Percentiles rank a stretch among this genome's conserved stretches.
Conservation (phyloP, 495 filamentous ascomycete species). For the Xylaria cubensis region DNA sequence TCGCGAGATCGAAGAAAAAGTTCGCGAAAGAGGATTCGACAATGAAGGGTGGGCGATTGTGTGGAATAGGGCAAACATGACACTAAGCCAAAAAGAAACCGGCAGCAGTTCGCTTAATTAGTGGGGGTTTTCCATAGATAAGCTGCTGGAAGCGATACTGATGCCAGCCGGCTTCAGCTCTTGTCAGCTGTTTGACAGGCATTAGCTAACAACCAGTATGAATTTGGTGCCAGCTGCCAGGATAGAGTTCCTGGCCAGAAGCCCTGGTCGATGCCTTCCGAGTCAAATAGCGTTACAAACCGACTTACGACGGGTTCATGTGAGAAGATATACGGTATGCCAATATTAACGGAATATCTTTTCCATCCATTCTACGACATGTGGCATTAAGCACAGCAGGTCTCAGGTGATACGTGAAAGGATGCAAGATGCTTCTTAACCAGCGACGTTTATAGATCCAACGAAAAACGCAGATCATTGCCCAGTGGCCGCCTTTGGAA, state of each 20-base stretch:
- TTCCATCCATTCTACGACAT: neutral
- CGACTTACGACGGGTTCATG: neutral
- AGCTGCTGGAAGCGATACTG: neutral
- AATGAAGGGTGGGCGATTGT: constrained; percentile 48
- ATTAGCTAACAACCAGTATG: too few relatives aligned
- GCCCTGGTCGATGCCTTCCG: neutral
- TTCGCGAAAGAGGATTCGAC: constrained; percentile 37
- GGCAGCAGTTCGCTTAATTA: constrained; percentile 39
- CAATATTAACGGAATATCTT: neutral
- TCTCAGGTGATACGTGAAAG: neutral
- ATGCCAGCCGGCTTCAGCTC: neutral
- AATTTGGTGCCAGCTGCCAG: too few relatives aligned
- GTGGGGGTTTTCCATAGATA: neutral
- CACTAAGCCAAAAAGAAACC: constrained; percentile 27
- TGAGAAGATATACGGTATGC: neutral
- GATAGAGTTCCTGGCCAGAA: neutral
- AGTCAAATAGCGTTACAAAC: neutral
- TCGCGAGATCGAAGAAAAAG: constrained; percentile 40
- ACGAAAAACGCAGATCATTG: neutral
- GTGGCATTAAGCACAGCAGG: neutral
- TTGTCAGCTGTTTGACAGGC: constrained; percentile 2
- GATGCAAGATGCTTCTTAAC: neutral
- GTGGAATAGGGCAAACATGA: constrained; percentile 42
- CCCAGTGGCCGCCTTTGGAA: neutral
- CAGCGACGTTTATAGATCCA: neutral